A percentile compares a stretch with the other conserved stretches of the same genome.
phyloP scores from a whole-genome alignment of 441 rosid genomes.

The Pelargonium cotyledonis region DNA sequence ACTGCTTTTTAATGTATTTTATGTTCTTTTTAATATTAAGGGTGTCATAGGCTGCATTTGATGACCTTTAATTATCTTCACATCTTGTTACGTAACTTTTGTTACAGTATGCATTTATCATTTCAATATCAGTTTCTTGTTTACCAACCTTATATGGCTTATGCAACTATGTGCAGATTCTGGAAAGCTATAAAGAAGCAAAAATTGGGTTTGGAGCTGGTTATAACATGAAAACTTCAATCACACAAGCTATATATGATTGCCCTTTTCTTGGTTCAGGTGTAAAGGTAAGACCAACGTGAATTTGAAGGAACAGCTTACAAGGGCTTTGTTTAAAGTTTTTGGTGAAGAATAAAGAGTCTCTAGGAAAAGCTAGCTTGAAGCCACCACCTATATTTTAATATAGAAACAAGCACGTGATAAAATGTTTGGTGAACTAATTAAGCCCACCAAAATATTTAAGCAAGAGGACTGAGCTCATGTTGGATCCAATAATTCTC shows the following conservation, averaged over 20 bases:
- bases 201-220: conserved; percentile 92
- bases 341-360: not conserved
- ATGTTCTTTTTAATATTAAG: not conserved
- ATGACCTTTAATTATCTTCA: conserved; percentile 5
- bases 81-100: conserved; percentile 4
- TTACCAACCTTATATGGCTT: conserved; percentile 10
- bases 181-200: conserved; percentile 60
- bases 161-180: conserved; percentile 42
- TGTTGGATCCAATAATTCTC: not conserved
- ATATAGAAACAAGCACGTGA: not conserved
- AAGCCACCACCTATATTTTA: not conserved
- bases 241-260: conserved; percentile 60
- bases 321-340: conserved; percentile 6
- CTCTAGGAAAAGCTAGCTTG: too few species aligned
- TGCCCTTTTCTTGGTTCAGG: conserved; percentile 81
- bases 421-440: not conserved
- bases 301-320: not conserved
- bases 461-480: not conserved
- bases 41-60: not conserved
- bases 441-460: not conserved
- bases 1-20: conserved; percentile 3
- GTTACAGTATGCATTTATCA: conserved; percentile 1
- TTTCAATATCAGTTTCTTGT: not conserved
- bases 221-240: conserved; percentile 52
- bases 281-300: conserved; percentile 47